Evolutionary conservation across 140 eudicot genomes (phyloP).

Genomic region (Stevia rebaudiana): DNA sequence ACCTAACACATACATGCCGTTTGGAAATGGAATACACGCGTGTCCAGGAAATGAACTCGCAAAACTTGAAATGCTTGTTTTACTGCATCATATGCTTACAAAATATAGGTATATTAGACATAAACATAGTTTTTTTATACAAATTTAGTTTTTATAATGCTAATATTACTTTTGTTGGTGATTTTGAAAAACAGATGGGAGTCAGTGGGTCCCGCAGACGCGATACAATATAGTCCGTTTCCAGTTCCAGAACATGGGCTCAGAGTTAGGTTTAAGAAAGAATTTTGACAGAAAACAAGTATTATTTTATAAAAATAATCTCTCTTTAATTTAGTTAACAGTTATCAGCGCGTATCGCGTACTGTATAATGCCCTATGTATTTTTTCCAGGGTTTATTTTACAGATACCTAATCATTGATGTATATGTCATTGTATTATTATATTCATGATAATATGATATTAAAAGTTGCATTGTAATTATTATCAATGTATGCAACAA

Average conservation of each 20-base stretch:
- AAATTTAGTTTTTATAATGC: not conserved
- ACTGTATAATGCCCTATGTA: constrained; percentile 25
- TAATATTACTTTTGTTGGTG: constrained; percentile 11
- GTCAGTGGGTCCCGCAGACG: constrained; percentile 42
- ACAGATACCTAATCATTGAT: constrained; percentile 10
- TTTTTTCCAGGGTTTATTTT: constrained; percentile 29
- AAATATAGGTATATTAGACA: constrained; percentile 63
- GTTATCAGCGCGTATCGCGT: constrained; percentile 6
- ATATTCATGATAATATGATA: constrained; percentile 20
- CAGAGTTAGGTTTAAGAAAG: constrained; percentile 49
- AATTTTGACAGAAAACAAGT: constrained; percentile 18
- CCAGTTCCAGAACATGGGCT: constrained; percentile 80
- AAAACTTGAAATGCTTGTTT: constrained; percentile 67
- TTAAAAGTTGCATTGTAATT: constrained; percentile 10
- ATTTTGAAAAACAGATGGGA: constrained; percentile 54
- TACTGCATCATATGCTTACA: constrained; percentile 73
- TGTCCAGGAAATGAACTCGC: constrained; percentile 97
- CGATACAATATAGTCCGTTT: constrained; percentile 64
- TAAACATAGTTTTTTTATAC: not conserved
- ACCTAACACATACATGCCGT: constrained; percentile 85
- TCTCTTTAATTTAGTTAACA: not conserved
- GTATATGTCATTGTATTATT: constrained; percentile 5
- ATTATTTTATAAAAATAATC: constrained; percentile 10
- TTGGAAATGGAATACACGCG: constrained; percentile 81
- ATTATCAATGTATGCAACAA: constrained; percentile 20